A percentile compares a stretch with the other conserved stretches of the same genome.
Conservation (phyloP, 257 asterid genomes). For the Jacaranda copaia region DNA sequence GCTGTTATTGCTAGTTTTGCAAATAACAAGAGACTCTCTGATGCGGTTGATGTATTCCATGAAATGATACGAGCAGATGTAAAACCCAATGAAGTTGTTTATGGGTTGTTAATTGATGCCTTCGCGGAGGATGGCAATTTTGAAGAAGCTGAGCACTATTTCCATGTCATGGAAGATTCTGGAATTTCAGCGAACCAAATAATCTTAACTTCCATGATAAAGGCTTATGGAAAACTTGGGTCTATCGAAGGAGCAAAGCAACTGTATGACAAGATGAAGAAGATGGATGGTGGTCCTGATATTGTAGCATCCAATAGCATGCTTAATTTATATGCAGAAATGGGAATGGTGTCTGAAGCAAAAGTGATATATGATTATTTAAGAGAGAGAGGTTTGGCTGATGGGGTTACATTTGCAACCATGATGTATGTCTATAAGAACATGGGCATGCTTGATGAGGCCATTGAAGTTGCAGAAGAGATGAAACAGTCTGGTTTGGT, state of each 20-base stretch:
- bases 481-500: constrained; percentile 70
- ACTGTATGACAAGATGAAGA: constrained; percentile 72
- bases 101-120: constrained; percentile 73
- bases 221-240: constrained; percentile 79
- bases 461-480: constrained; percentile 78
- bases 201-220: constrained; percentile 83
- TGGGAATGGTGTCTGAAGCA: constrained; percentile 89
- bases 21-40: constrained; percentile 56
- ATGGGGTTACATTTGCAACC: constrained; percentile 81
- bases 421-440: constrained; percentile 86
- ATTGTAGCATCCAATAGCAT: constrained; percentile 87
- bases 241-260: constrained; percentile 79
- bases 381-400: constrained; percentile 60
- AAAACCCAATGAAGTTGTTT: constrained; percentile 80
- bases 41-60: constrained; percentile 65
- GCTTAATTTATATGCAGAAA: constrained; percentile 77
- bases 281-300: constrained; percentile 72
- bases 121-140: constrained; percentile 81
- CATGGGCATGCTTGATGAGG: constrained; percentile 90
- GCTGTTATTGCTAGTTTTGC: constrained; percentile 69
- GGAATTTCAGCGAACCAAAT: constrained; percentile 72
- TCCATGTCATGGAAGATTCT: constrained; percentile 65
- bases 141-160: constrained; percentile 72
- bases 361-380: constrained; percentile 54
- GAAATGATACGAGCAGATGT: constrained; percentile 69